A percentile compares a stretch with the other conserved stretches of the same genome.
Conservation (phyloP, 495 filamentous ascomycete genomes). For the Trichoderma asperelloides region DNA sequence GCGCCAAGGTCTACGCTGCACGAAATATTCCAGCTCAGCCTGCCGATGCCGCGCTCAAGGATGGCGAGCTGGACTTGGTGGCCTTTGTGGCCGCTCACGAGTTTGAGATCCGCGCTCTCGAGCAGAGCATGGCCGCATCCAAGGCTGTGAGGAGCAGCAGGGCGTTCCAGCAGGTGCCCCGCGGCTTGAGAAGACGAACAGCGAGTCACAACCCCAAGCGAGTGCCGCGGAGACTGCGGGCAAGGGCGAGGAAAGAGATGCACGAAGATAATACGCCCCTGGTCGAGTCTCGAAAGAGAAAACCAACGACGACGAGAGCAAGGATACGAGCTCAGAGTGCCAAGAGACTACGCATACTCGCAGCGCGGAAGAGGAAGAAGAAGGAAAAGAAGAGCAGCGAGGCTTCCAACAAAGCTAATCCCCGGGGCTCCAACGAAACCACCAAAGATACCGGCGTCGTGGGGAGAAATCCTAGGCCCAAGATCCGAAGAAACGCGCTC, state of each 20-base stretch:
- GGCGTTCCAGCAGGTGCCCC: conserved; percentile 84
- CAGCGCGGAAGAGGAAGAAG: conserved; percentile 44
- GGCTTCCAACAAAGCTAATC: conserved; percentile 9
- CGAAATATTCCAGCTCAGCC: conserved; percentile 66
- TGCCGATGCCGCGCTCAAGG: conserved; percentile 58
- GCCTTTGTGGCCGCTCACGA: conserved; percentile 76
- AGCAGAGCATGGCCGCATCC: conserved; percentile 65
- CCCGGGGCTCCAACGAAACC: not conserved
- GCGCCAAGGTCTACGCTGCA: conserved; percentile 57
- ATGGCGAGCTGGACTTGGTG: conserved; percentile 70
- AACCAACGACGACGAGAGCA: conserved; percentile 55
- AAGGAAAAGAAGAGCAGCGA: conserved; percentile 36
- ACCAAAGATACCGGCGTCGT: not conserved
- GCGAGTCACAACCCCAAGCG: conserved; percentile 92
- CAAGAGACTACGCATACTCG: conserved; percentile 58
- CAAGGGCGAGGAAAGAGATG: conserved; percentile 72
- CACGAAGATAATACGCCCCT: conserved; percentile 86
- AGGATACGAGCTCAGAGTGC: conserved; percentile 77
- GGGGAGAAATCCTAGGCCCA: conserved; percentile 43
- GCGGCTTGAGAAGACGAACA: conserved; percentile 72
- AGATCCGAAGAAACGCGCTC: conserved; percentile 61
- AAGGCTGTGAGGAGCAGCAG: conserved; percentile 58
- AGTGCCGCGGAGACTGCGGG: conserved; percentile 70
- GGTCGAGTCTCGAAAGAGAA: conserved; percentile 59
- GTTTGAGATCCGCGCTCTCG: conserved; percentile 80